Percentiles rank a stretch among this genome's conserved stretches.
Evolutionary conservation across 1,284 basidiomycete genomes (phyloP).

Genomic region (Tylopilus orsonianus): DNA sequence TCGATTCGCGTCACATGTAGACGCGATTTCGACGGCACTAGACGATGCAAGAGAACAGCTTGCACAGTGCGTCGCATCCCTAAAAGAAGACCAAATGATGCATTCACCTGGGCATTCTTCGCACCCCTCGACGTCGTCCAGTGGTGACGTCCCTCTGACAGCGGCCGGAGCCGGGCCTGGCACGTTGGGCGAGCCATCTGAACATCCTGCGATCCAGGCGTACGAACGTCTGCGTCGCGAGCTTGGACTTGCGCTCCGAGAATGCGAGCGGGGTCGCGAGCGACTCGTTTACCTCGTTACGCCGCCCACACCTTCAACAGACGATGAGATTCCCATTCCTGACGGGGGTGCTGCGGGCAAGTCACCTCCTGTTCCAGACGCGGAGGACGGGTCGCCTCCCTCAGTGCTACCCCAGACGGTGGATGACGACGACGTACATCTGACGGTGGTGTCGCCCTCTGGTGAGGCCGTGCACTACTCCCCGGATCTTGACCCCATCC

Average conservation of each 20-base stretch:
- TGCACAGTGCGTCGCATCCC: conserved; percentile 53
- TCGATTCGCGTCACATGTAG: conserved; percentile 69
- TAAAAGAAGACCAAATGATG: conserved; percentile 41
- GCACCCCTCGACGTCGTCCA: conserved; percentile 20
- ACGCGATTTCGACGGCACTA: conserved; percentile 62
- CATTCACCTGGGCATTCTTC: conserved; percentile 26
- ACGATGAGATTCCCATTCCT: too few relatives aligned
- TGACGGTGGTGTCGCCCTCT: conserved; percentile 13
- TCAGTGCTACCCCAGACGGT: too few relatives aligned
- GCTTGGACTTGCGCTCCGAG: conserved; percentile 68
- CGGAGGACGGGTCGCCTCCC: too few relatives aligned
- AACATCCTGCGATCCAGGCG: conserved; percentile 54
- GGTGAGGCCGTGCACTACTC: conserved; percentile 9
- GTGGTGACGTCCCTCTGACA: neutral
- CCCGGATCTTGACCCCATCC: neutral
- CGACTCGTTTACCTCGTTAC: conserved; percentile 56
- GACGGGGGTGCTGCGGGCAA: too few relatives aligned
- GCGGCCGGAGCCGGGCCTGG: neutral
- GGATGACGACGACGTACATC: neutral
- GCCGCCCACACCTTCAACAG: conserved; percentile 39
- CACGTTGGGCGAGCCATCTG: conserved; percentile 22
- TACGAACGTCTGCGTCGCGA: conserved; percentile 74
- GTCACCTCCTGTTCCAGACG: too few relatives aligned
- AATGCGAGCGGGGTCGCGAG: conserved; percentile 75
- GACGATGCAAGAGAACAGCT: conserved; percentile 66